phyloP scores from a whole-genome alignment of 1,139 yeast species.

The Magnusiomyces magnusii region DNA sequence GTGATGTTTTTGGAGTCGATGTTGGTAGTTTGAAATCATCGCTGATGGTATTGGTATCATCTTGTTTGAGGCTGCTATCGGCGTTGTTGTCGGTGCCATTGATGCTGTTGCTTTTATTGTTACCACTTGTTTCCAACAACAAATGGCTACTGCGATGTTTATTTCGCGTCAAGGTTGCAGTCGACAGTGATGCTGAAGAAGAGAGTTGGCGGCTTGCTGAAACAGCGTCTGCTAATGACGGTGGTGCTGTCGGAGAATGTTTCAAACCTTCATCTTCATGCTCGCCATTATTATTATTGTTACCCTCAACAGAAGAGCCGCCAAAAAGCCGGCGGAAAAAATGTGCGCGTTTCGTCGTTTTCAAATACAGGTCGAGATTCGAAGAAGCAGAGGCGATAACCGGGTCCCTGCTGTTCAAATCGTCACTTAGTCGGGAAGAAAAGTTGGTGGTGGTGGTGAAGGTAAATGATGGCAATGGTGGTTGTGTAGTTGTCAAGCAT shows the following conservation, averaged over 20 bases:
- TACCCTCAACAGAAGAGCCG: conserved; percentile 7
- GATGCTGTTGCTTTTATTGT: neutral
- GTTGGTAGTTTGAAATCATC: neutral
- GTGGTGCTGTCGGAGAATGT: neutral
- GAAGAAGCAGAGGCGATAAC: neutral
- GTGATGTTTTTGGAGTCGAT: neutral
- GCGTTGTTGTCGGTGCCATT: neutral
- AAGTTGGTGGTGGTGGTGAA: neutral
- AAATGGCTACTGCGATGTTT: neutral
- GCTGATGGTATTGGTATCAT: neutral
- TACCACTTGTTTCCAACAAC: neutral
- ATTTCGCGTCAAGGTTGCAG: neutral
- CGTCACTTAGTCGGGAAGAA: neutral
- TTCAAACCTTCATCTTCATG: neutral
- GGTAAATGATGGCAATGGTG: neutral
- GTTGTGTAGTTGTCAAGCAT: neutral
- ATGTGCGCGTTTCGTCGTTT: conserved; percentile 14
- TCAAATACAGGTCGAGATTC: neutral
- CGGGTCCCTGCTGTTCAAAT: neutral
- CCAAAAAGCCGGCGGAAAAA: conserved; percentile 15
- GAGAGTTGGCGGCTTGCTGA: neutral
- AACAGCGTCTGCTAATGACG: neutral
- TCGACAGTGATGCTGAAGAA: neutral
- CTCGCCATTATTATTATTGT: neutral
- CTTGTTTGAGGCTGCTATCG: neutral